Percentiles rank a stretch among this genome's conserved stretches.
phyloP scores from a whole-genome alignment of 1,139 yeast species.

The Kodamaea anthophila region DNA sequence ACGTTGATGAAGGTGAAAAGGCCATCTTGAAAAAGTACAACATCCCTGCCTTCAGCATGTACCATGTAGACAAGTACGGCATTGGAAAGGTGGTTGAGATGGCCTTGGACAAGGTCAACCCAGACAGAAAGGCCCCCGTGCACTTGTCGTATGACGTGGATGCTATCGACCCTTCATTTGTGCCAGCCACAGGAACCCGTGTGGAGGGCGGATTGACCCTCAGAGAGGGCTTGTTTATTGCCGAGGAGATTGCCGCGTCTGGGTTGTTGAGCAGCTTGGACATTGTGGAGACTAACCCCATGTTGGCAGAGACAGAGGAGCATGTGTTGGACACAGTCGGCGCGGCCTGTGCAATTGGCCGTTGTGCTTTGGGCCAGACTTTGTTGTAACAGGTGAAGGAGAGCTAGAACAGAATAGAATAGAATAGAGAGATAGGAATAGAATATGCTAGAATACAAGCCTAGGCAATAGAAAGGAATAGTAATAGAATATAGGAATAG shows the following conservation, averaged over 20 bases:
- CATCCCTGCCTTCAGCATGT: conserved; percentile 90
- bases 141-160: conserved; percentile 95
- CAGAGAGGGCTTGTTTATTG: conserved; percentile 89
- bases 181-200: conserved; percentile 97
- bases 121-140: conserved; percentile 67
- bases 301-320: conserved; percentile 69
- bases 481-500: no score
- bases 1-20: conserved; percentile 85
- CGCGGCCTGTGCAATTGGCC: conserved; percentile 85
- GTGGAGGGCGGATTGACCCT: conserved; percentile 93
- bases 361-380: conserved; percentile 93
- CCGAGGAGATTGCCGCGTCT: conserved; percentile 86
- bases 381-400: conserved; percentile 44
- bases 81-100: conserved; percentile 86
- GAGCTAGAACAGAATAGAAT: not conserved
- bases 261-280: conserved; percentile 85
- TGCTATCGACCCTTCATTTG: conserved; percentile 90
- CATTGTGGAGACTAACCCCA: conserved; percentile 91
- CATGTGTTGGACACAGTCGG: conserved; percentile 81
- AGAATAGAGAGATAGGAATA: no score
- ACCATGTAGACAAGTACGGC: conserved; percentile 91
- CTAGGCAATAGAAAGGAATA: no score
- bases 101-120: conserved; percentile 80
- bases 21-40: conserved; percentile 61
- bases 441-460: no score